Evolutionary conservation across 1,284 basidiomycete genomes (phyloP).

Genomic region (Bondarzewia mesenterica): DNA sequence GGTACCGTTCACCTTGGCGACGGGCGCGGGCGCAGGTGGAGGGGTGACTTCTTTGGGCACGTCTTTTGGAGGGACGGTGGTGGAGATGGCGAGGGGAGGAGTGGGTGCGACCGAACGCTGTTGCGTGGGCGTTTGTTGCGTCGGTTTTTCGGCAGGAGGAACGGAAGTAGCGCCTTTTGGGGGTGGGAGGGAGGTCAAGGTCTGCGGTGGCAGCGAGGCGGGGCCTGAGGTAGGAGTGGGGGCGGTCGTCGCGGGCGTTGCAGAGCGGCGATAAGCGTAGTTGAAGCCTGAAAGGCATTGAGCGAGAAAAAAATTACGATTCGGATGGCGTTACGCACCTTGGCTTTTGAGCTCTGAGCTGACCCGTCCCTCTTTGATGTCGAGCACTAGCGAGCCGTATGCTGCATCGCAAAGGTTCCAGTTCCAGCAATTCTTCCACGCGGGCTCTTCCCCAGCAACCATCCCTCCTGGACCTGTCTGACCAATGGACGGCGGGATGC

Average conservation of each 20-base stretch:
- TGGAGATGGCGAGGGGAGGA: constrained; percentile 15
- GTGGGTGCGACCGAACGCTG: constrained; percentile 15
- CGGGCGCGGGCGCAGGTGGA: constrained; percentile 21
- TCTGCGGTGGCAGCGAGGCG: constrained; percentile 23
- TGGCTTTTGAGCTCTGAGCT: constrained; percentile 89
- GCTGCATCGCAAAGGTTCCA: constrained; percentile 96
- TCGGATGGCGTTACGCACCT: constrained; percentile 39
- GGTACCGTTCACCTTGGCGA: constrained; percentile 34
- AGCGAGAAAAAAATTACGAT: background rate
- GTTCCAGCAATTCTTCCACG: constrained; percentile 99
- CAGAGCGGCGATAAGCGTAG: constrained; percentile 82
- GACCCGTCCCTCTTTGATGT: constrained; percentile 86
- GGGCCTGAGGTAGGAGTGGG: constrained; percentile 34
- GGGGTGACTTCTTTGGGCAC: constrained; percentile 27
- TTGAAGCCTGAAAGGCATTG: constrained; percentile 68
- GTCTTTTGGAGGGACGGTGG: constrained; percentile 18
- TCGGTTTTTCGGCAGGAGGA: constrained; percentile 5
- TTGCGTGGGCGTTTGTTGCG: background rate
- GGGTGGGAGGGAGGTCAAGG: constrained; percentile 17
- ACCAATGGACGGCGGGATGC: constrained; percentile 61
- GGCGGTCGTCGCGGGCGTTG: constrained; percentile 36
- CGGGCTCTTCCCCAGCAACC: constrained; percentile 65
- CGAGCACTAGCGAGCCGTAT: constrained; percentile 82
- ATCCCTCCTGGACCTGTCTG: constrained; percentile 43
- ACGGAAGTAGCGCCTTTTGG: constrained; percentile 30